A percentile compares a stretch with the other conserved stretches of the same genome.
These are phyloP conservation scores for Lachnum nothofagi DNA, from an alignment of 2,329 filamentous ascomycete species.

Conservation along the genomic window DNA sequence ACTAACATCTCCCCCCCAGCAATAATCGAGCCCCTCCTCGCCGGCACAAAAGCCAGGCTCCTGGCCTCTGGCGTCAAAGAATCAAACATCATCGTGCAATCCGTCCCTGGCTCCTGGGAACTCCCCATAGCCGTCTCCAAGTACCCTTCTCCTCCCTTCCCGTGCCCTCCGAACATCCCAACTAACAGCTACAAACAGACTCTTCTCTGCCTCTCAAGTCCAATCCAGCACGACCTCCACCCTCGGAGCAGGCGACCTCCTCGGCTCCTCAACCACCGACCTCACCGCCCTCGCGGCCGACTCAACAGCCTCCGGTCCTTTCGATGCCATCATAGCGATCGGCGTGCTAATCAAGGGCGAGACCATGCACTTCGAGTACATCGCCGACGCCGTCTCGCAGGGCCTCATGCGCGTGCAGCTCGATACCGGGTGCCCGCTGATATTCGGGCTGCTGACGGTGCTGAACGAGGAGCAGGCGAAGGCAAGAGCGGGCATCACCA, in stretches of 20 bases:
- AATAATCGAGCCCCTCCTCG: conserved; percentile 81
- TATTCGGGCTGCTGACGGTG: conserved; percentile 89
- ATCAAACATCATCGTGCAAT: conserved; percentile 82
- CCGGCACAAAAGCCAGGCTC: conserved; percentile 74
- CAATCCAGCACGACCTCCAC: conserved; percentile 64
- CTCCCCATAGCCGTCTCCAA: conserved; percentile 74
- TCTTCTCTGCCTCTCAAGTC: conserved; percentile 81
- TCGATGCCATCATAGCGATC: conserved; percentile 92
- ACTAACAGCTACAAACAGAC: conserved; percentile 47
- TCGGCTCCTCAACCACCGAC: conserved; percentile 64
- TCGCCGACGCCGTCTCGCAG: conserved; percentile 82
- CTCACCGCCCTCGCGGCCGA: conserved; percentile 45
- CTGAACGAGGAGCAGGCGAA: conserved; percentile 82
- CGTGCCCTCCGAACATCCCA: neutral
- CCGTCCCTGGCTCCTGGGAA: conserved; percentile 91
- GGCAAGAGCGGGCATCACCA: conserved; percentile 71
- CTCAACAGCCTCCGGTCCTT: conserved; percentile 53
- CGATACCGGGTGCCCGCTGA: conserved; percentile 80
- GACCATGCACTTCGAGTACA: conserved; percentile 99
- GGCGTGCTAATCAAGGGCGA: conserved; percentile 97
- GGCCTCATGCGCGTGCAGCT: conserved; percentile 93
- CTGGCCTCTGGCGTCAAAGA: conserved; percentile 74
- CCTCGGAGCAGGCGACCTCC: conserved; percentile 66
- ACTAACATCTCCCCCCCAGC: conserved; percentile 37
- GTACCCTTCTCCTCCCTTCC: conserved; percentile 14